These are phyloP conservation scores for Carex arenaria DNA, from an alignment of 202 grass and related monocot genomes.

Conservation along the genomic window DNA sequence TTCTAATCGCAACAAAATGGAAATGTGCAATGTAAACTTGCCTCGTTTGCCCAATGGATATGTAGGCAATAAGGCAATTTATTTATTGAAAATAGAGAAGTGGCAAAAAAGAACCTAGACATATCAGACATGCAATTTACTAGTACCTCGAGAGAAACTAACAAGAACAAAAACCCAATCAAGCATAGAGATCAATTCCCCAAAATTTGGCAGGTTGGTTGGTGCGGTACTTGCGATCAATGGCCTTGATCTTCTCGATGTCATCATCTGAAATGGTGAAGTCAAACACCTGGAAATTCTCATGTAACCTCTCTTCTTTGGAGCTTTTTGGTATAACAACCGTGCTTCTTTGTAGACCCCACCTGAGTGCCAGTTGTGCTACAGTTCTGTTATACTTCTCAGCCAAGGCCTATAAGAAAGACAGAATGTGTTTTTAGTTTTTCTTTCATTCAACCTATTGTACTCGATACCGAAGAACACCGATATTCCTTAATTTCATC, in stretches of 20 bases:
- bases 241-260: slow-evolving; percentile 72
- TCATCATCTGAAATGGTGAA: slow-evolving; percentile 66
- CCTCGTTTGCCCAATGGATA: background rate
- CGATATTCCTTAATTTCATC: background rate
- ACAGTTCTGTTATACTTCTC: slow-evolving; percentile 72
- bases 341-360: slow-evolving; percentile 89
- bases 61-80: background rate
- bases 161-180: slow-evolving; percentile 5
- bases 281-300: slow-evolving; percentile 67
- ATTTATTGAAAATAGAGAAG: background rate
- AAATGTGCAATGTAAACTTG: background rate
- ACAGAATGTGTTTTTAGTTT: background rate
- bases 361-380: slow-evolving; percentile 57
- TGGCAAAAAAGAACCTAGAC: background rate
- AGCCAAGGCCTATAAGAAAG: slow-evolving; percentile 45
- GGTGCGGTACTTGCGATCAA: slow-evolving; percentile 61
- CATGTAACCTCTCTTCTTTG: slow-evolving; percentile 54
- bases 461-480: background rate
- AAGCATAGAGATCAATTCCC: slow-evolving; percentile 80
- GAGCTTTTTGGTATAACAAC: slow-evolving; percentile 92
- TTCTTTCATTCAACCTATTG: background rate
- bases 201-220: slow-evolving; percentile 95
- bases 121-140: background rate
- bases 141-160: background rate
- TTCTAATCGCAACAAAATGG: background rate